Conservation (phyloP, 306 rosid species). For the Casuarina glauca region DNA sequence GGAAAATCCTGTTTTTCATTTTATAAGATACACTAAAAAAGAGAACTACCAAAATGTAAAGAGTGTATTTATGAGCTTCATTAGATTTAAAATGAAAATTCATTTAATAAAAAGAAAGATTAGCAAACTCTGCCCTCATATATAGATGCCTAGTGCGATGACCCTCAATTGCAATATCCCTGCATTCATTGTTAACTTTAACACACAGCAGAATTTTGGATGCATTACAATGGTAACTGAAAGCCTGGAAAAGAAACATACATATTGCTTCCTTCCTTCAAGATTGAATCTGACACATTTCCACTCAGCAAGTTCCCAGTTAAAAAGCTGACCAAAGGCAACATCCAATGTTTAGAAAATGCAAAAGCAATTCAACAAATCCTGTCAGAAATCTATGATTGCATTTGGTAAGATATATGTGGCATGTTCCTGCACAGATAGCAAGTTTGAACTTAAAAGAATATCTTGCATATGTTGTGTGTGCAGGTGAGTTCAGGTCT, state of each 20-base stretch:
- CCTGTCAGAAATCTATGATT: neutral
- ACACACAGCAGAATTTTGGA: neutral
- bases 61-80: neutral
- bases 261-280: slow-evolving; percentile 69
- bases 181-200: neutral
- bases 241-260: slow-evolving; percentile 45
- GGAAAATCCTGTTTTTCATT: neutral
- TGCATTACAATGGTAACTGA: neutral
- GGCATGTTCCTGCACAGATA: slow-evolving; percentile 12
- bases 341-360: slow-evolving; percentile 26
- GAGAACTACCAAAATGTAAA: neutral
- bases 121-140: neutral
- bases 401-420: neutral
- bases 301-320: slow-evolving; percentile 76
- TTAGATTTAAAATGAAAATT: neutral
- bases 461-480: neutral
- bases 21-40: neutral
- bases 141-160: neutral
- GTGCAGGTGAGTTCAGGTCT: neutral
- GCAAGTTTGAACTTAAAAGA: slow-evolving; percentile 3
- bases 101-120: neutral
- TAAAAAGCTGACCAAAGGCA: slow-evolving; percentile 56
- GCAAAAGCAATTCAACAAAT: slow-evolving; percentile 2
- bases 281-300: slow-evolving; percentile 55
- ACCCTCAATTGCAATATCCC: neutral